Evolutionary conservation across 1,284 basidiomycete species (phyloP), one percentile per base, ranked within the genome.

Genomic region (Naganishia liquefaciens): DNA sequence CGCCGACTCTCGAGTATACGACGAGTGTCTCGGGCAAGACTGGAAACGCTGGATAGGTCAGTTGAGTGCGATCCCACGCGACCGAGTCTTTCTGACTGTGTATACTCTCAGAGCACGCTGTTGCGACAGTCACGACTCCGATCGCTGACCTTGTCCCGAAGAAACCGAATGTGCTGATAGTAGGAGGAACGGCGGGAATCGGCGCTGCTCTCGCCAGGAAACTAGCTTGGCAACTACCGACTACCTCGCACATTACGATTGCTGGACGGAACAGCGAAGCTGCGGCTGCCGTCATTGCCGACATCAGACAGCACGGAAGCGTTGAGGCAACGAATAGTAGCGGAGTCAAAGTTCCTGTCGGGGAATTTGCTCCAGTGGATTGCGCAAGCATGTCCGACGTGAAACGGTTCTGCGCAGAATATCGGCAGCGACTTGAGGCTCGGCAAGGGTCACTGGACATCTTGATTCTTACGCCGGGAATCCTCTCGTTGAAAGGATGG

Each of bases 351-450:
- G 28, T 5, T 27, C 28, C 28, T 37, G 47, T 21, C 21, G 37
- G 30, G 10, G 54, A 52, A 7, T 64, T 64, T 49, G 30, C 39
- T 11, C 13, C 27, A 42, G 63, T 64, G 13, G 63, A 64, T 30
- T 54, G 54, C 37, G 27, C 42, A 10, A 46, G 54, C 23, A 58
- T 64, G 63, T 23, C 21, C 11, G 63, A 64, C 37, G 63, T 64
- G 23, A 64, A 64, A 47, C 63, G 63, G 25, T 64, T 64, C 47
- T 57, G 54, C 40, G 49, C 58, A 15, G 44, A 64, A 27, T 64
- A 58, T 47, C 21, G 27, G 49, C 28, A 37, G 25, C 37, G 25
- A 13, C 51, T 54, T 7, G 11, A 47, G 19, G 51, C 23, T 21
- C 6, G 25, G 4, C 27, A 27, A 2, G 28, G 43, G 13, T 21